These are phyloP conservation scores for Lachnellula cervina DNA, from an alignment of 2,329 filamentous ascomycete species.

Conservation along the genomic window DNA sequence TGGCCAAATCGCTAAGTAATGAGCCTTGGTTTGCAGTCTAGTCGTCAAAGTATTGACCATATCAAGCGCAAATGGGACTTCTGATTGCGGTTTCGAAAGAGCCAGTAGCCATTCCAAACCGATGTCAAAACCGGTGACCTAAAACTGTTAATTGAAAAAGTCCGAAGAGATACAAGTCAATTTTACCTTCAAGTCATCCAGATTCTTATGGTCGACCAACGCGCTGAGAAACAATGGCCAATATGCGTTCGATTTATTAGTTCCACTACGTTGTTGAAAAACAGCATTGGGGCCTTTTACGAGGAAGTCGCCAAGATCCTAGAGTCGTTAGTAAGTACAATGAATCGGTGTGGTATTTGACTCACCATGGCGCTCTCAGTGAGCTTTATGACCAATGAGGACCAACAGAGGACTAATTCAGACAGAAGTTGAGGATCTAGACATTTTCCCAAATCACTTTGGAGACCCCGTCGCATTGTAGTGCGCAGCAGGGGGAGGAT, in stretches of 20 bases:
- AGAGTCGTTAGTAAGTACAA: constrained; percentile 39
- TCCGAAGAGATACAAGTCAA: not conserved
- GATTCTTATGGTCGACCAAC: constrained; percentile 41
- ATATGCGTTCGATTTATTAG: constrained; percentile 44
- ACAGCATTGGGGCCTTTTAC: constrained; percentile 22
- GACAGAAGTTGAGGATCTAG: constrained; percentile 4
- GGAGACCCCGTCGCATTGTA: constrained; percentile 12
- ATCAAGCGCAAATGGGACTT: constrained; percentile 44
- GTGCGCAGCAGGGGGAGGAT: constrained; percentile 12
- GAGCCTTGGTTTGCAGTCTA: constrained; percentile 20
- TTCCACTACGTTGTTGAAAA: constrained; percentile 37
- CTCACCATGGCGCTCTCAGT: constrained; percentile 20
- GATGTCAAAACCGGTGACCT: constrained; percentile 34
- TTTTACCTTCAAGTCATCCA: constrained; percentile 37
- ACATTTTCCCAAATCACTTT: constrained; percentile 1
- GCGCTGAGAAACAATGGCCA: constrained; percentile 47
- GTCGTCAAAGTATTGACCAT: constrained; percentile 34
- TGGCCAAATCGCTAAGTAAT: constrained; percentile 1
- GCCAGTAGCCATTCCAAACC: constrained; percentile 50
- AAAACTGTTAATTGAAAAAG: constrained; percentile 25
- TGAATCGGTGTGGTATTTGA: constrained; percentile 34
- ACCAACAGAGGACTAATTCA: constrained; percentile 16
- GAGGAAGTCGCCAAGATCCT: constrained; percentile 21
- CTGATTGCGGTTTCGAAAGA: constrained; percentile 45
- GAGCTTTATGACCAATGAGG: constrained; percentile 15